Base-by-base conservation (phyloP, 306 rosid species). In the Malus domestica region DNA sequence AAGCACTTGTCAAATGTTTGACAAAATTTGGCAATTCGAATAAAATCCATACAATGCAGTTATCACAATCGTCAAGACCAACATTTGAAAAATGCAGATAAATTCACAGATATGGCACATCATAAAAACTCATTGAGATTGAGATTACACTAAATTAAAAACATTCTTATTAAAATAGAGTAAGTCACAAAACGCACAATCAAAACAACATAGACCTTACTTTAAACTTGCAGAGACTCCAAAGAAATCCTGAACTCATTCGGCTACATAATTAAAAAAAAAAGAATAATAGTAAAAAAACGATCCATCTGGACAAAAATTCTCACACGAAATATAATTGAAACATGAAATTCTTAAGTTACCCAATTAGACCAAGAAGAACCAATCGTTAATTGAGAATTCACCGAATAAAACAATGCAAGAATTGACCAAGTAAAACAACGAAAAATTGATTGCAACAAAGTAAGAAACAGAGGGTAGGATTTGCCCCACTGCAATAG, bases 191-290 rank as follows among this genome's bases (percentile, higher is more conserved):
- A 72, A 62, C 1, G 15, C 70, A 57, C 78, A 71, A 71, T 42
- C 3, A 42, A 46, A 55, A 35, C 40, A 35, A 35, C 40, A 35
- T 55, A 66, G 78, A 58, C 40, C 2, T 68, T 58, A 54, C 45
- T 61, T 68, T 76, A 72, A 30, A 45, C 46, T 80, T 83, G 87
- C 84, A 83, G 87, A 62, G 97, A 91, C 74, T 90, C 91, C 76
- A 91, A 76, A 1, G 99, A 92, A 72, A 92, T 95, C 20, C 82
- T 82, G 16, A 94, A 86, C 40, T 35, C 40, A 35, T 35, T 40
- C 40, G 2, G 9, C 40, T 35, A 35, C 40, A 6, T 35, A 35
- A 1, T 33, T 33, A 35, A 35, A 35, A 33, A 35, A 35, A 35
- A 35, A 29, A 29, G 2, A 35, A 35, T 5, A 35, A 35, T 33